Conservation (phyloP, 2,329 filamentous ascomycete genomes). For the Chrysoporthe austroafricana region DNA sequence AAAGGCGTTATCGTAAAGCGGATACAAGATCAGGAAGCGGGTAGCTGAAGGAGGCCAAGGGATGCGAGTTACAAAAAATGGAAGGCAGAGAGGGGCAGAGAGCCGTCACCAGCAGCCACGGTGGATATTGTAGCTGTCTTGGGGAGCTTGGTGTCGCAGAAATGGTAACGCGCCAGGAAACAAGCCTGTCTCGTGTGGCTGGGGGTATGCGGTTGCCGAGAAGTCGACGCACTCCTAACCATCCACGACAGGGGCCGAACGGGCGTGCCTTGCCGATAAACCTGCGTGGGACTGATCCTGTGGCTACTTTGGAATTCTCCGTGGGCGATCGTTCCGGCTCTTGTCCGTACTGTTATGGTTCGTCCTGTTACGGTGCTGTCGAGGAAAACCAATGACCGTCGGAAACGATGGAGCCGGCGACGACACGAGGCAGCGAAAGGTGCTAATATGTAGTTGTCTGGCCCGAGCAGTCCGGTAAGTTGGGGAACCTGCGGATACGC, state of each 20-base stretch:
- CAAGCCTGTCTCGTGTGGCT: constrained; percentile 34
- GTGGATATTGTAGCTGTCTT: background rate
- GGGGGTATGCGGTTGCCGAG: constrained; percentile 28
- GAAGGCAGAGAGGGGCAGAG: background rate
- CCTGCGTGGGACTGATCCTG: background rate
- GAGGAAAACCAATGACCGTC: background rate
- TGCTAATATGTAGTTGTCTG: background rate
- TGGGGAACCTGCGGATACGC: constrained; percentile 7
- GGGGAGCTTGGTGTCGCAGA: constrained; percentile 27
- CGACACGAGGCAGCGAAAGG: background rate
- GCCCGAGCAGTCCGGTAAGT: background rate
- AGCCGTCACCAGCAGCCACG: background rate
- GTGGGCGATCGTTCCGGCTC: background rate
- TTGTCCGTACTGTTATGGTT: background rate
- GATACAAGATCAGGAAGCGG: background rate
- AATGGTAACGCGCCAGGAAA: constrained; percentile 35
- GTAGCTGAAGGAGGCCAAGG: background rate
- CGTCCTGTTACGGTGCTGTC: background rate
- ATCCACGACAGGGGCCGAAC: background rate
- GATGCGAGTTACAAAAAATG: background rate
- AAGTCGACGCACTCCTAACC: constrained; percentile 12
- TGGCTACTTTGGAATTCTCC: background rate
- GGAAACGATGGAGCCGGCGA: background rate
- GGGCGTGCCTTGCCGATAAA: constrained; percentile 4
- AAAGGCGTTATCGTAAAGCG: constrained; percentile 6